Evolutionary conservation across 192 early-diverging fungal species (phyloP), one percentile per base, ranked within the genome.

Genomic region (Linnemannia exigua): DNA sequence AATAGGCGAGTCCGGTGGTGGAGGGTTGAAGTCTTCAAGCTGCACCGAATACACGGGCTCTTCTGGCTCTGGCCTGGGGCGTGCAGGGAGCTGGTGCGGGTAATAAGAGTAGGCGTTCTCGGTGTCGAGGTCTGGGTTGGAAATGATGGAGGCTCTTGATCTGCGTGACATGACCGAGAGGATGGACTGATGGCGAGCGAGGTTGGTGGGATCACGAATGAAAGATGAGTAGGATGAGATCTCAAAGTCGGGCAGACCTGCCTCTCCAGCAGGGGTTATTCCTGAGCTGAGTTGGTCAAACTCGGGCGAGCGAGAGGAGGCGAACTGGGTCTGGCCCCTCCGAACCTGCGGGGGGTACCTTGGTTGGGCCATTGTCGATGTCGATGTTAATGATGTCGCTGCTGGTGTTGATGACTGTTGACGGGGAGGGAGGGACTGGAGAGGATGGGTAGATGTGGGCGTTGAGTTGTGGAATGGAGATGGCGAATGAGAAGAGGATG

Each of bases 1-100:
- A 33, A 88, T 75, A 33, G 75, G 79, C 17, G 76, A 79, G 46
- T 84, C 76, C n/a, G 82, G 80, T 2, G 87, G 83, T 66, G 88
- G 61, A 16, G 79, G 79, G 31, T 79, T 78, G 41, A 81, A 79
- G 31, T 77, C 82, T 33, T 84, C 61, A 1, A 84, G 73, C 48
- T 84, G 82, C 2, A 84, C 82, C 2, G 75, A 77, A 33, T 50
- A 72, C 15, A 74, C 50, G n/a, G 81, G 80, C 69, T 78, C 77
- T 58, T 70, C 75, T 20, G 75, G 76, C 28, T 74, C 77, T 16
- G n/a, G 15, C 41, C 63, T 71, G 0, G 76, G 70, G 41, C 73
- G 67, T 28, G 44, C 8, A 35, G 81, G 81, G 0, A 25, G 70
- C 28, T 73, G 63, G 54, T 84, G 75, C 28, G 82, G 82, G 50